A percentile compares a stretch with the other conserved stretches of the same genome.
phyloP scores from a whole-genome alignment of 2,329 filamentous ascomycete species.

The Leptographium radiaticola region DNA sequence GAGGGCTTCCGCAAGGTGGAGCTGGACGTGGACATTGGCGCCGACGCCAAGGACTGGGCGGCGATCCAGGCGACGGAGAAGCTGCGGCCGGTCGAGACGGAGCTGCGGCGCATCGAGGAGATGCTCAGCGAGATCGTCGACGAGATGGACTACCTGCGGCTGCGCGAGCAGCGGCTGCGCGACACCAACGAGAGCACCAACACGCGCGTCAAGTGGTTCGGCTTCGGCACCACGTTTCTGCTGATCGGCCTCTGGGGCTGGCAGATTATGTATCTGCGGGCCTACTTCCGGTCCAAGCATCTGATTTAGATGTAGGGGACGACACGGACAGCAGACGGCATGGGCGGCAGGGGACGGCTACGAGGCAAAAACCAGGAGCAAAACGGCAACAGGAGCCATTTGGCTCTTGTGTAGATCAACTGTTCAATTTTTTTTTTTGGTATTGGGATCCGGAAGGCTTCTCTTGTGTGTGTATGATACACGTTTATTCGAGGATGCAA shows the following conservation, averaged over 20 bases:
- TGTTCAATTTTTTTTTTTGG: too few species aligned
- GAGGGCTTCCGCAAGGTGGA: slow-evolving; percentile 60
- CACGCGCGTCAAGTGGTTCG: slow-evolving; percentile 97
- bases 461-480: too few species aligned
- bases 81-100: slow-evolving; percentile 91
- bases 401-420: too few species aligned
- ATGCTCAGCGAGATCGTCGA: slow-evolving; percentile 74
- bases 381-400: too few species aligned
- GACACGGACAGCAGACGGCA: too few species aligned
- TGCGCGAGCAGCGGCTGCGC: slow-evolving; percentile 83
- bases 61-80: slow-evolving; percentile 94
- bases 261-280: slow-evolving; percentile 95
- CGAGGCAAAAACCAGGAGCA: too few species aligned
- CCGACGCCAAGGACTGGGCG: slow-evolving; percentile 96
- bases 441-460: too few species aligned
- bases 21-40: slow-evolving; percentile 90
- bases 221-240: slow-evolving; percentile 83
- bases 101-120: slow-evolving; percentile 86
- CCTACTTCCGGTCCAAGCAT: slow-evolving; percentile 83
- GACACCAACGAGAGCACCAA: slow-evolving; percentile 99
- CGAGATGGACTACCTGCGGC: slow-evolving; percentile 93
- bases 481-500: too few species aligned
- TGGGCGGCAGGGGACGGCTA: too few species aligned
- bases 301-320: slow-evolving; percentile 37
- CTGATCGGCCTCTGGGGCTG: slow-evolving; percentile 79